phyloP scores from a whole-genome alignment of 306 rosid species.

The Oxytropis ochrocephala region DNA sequence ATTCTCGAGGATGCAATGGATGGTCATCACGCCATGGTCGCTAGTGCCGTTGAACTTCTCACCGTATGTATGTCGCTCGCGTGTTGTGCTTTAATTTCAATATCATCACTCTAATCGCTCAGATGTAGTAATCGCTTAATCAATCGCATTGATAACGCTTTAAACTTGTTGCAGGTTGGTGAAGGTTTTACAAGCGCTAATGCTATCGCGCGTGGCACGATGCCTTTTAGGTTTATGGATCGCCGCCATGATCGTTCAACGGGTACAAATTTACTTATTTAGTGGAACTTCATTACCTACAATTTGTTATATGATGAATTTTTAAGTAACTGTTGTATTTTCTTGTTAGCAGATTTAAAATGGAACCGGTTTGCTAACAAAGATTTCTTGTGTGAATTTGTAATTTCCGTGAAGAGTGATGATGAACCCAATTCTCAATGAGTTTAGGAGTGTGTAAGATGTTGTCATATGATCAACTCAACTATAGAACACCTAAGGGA shows the following conservation, averaged over 20 bases:
- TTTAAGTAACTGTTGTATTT: not conserved
- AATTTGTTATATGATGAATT: not conserved
- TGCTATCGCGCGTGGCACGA: conserved; percentile 78
- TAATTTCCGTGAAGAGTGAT: not conserved
- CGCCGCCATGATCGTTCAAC: conserved; percentile 84
- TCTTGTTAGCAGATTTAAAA: no score
- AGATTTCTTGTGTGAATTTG: not conserved
- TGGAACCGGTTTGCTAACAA: no score
- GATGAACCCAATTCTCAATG: no score
- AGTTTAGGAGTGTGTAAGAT: no score
- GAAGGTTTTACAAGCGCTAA: conserved; percentile 78
- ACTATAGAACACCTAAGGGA: not conserved
- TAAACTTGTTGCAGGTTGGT: conserved; percentile 52
- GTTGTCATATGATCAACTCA: not conserved
- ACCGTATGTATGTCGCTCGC: no score
- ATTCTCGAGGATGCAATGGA: conserved; percentile 95
- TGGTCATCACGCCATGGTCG: conserved; percentile 72
- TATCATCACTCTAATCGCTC: not conserved
- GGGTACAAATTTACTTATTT: conserved; percentile 49
- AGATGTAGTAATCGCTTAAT: not conserved
- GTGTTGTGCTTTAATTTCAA: not conserved
- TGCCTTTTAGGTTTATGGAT: conserved; percentile 91
- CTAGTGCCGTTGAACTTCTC: conserved; percentile 69
- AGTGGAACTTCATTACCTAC: not conserved
- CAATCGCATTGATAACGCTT: not conserved